Conservation (phyloP, 495 filamentous ascomycete species). For the Pyrenula aspistea region DNA sequence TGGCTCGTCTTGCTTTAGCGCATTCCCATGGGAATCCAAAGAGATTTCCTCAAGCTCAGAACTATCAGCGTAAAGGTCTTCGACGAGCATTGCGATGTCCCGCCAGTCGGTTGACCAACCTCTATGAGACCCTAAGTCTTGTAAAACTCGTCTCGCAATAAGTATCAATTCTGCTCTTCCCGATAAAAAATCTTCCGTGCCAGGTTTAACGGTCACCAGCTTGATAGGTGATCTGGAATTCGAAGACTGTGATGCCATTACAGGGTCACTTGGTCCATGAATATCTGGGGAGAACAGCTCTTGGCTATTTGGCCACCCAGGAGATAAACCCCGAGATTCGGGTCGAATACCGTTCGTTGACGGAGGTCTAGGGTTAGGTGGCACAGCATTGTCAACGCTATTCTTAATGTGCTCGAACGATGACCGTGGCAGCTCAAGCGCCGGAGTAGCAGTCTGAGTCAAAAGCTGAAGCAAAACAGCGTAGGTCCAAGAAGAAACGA, state of each 20-base stretch:
- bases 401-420: conserved; percentile 23
- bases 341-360: background rate
- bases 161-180: conserved; percentile 67
- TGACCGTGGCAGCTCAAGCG: conserved; percentile 52
- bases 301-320: conserved; percentile 19
- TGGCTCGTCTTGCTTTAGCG: conserved; percentile 16
- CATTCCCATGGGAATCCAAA: conserved; percentile 19
- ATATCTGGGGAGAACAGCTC: conserved; percentile 18
- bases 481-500: conserved; percentile 79
- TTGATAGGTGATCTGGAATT: conserved; percentile 1
- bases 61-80: conserved; percentile 3
- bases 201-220: conserved; percentile 37
- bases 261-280: conserved; percentile 9
- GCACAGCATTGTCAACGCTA: background rate
- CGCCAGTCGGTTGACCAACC: conserved; percentile 76
- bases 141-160: conserved; percentile 67
- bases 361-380: background rate
- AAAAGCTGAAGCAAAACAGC: conserved; percentile 67
- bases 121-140: conserved; percentile 55
- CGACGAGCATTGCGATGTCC: conserved; percentile 14
- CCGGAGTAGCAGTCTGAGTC: conserved; percentile 58
- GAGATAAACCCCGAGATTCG: background rate
- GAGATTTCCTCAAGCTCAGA: conserved; percentile 24
- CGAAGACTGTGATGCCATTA: background rate
- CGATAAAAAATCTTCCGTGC: conserved; percentile 73